Conservation (phyloP, 345 rosid genomes). For the Isatis tinctoria region DNA sequence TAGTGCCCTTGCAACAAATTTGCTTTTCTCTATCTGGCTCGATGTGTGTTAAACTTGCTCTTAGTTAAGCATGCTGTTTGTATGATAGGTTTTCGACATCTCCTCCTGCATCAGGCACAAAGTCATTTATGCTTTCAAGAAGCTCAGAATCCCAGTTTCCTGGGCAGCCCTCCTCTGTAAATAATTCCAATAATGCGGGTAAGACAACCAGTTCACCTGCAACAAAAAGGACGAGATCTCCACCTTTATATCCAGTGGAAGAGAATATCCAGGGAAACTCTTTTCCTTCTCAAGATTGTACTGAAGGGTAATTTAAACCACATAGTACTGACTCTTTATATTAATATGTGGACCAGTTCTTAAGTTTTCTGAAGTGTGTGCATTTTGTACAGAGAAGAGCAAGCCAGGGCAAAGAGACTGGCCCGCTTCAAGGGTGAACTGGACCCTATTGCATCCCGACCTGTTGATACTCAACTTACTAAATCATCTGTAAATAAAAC, state of each 20-base stretch:
- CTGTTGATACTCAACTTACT: slow-evolving; percentile 38
- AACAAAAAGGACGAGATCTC: slow-evolving; percentile 71
- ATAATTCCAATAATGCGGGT: slow-evolving; percentile 25
- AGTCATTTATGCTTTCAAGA: slow-evolving; percentile 25
- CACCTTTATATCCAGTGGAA: slow-evolving; percentile 41
- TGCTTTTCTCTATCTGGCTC: slow-evolving; percentile 5
- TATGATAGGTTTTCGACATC: slow-evolving; percentile 31
- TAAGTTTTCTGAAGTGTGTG: slow-evolving; percentile 12
- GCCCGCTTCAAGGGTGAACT: slow-evolving; percentile 78
- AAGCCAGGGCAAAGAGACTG: slow-evolving; percentile 82
- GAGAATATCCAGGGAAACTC: slow-evolving; percentile 45
- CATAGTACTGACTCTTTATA: slow-evolving; percentile 10
- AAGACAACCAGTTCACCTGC: slow-evolving; percentile 31
- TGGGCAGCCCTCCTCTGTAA: slow-evolving; percentile 36
- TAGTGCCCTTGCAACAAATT: background rate
- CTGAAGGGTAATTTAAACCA: slow-evolving; percentile 54
- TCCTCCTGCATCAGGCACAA: slow-evolving; percentile 26
- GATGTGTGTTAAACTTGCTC: slow-evolving; percentile 12
- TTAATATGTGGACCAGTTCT: background rate
- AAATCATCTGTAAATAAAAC: slow-evolving; percentile 33
- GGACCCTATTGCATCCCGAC: slow-evolving; percentile 39
- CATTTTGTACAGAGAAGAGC: slow-evolving; percentile 55
- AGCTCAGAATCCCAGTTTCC: slow-evolving; percentile 44
- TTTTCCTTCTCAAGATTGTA: slow-evolving; percentile 38
- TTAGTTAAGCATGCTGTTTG: slow-evolving; percentile 5